These are phyloP conservation scores for Alternaria panax DNA, from an alignment of 2,329 filamentous ascomycete species.

Conservation along the genomic window DNA sequence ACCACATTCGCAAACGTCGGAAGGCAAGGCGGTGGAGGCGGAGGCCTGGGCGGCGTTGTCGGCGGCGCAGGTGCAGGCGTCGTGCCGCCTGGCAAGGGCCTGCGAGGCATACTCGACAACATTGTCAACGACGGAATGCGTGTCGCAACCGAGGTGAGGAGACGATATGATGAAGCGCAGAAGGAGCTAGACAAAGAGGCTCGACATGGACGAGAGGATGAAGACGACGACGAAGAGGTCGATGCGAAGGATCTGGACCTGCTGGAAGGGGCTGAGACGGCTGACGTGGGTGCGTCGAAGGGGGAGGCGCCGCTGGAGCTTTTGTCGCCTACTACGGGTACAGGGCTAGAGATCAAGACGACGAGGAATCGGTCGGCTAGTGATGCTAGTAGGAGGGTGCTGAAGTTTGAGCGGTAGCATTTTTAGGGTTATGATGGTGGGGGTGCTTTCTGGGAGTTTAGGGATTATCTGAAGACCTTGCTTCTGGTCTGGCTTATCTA, in stretches of 20 bases:
- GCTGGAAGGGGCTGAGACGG: slow-evolving; percentile 60
- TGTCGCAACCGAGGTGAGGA: slow-evolving; percentile 88
- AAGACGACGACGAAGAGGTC: slow-evolving; percentile 71
- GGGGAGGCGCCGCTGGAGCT: slow-evolving; percentile 26
- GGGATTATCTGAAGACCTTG: slow-evolving; percentile 1
- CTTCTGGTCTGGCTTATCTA: background rate
- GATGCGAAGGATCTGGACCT: slow-evolving; percentile 53
- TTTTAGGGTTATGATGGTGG: background rate
- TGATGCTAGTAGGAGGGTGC: slow-evolving; percentile 46
- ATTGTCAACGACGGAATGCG: slow-evolving; percentile 98
- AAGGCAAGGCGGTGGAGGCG: slow-evolving; percentile 53
- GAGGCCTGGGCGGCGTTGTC: slow-evolving; percentile 54
- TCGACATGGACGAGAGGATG: slow-evolving; percentile 60
- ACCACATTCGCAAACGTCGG: slow-evolving; percentile 82
- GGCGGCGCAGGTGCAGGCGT: slow-evolving; percentile 59
- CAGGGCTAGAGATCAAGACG: slow-evolving; percentile 37
- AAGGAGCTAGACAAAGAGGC: slow-evolving; percentile 85
- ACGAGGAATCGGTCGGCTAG: slow-evolving; percentile 41
- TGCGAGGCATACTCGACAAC: slow-evolving; percentile 93
- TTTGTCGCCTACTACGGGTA: slow-evolving; percentile 26
- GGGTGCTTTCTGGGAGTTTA: slow-evolving; percentile 9
- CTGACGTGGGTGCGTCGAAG: slow-evolving; percentile 48
- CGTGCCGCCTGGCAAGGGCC: slow-evolving; percentile 72
- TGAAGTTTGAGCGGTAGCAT: slow-evolving; percentile 49
- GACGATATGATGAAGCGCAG: slow-evolving; percentile 95